Evolutionary conservation across 129 eudicot genomes (phyloP).

Genomic region (Kitagawia praeruptora): DNA sequence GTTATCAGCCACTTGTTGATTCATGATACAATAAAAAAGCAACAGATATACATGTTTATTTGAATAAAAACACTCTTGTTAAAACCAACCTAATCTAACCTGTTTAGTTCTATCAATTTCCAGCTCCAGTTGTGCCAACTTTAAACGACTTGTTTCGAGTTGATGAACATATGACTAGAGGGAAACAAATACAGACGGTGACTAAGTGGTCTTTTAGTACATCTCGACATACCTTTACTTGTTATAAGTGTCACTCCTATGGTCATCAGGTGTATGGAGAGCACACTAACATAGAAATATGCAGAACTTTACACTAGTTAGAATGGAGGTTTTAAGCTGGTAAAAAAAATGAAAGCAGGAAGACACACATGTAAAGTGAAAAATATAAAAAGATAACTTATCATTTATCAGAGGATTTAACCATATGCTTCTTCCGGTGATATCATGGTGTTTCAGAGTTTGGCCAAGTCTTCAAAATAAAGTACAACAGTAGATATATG

Average conservation of each 20-base stretch:
- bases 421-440: too few relatives aligned
- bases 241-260: neutral
- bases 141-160: slow-evolving; percentile 76
- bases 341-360: too few relatives aligned
- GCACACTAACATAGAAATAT: too few relatives aligned
- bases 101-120: slow-evolving; percentile 79
- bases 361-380: too few relatives aligned
- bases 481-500: too few relatives aligned
- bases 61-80: neutral
- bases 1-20: slow-evolving; percentile 21
- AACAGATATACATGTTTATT: neutral
- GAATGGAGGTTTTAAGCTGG: too few relatives aligned
- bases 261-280: too few relatives aligned
- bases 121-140: slow-evolving; percentile 74
- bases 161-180: slow-evolving; percentile 85
- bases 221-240: neutral
- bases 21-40: slow-evolving; percentile 3
- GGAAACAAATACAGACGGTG: neutral
- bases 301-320: too few relatives aligned
- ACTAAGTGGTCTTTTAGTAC: neutral
- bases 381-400: too few relatives aligned
- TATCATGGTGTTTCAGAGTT: too few relatives aligned
- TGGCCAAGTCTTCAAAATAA: too few relatives aligned
- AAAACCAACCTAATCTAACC: slow-evolving; percentile 25
- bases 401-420: too few relatives aligned